Evolutionary conservation across 2,329 filamentous ascomycete species (phyloP), one percentile per base, ranked within the genome.

Genomic region (Harringtonia aguacate): DNA sequence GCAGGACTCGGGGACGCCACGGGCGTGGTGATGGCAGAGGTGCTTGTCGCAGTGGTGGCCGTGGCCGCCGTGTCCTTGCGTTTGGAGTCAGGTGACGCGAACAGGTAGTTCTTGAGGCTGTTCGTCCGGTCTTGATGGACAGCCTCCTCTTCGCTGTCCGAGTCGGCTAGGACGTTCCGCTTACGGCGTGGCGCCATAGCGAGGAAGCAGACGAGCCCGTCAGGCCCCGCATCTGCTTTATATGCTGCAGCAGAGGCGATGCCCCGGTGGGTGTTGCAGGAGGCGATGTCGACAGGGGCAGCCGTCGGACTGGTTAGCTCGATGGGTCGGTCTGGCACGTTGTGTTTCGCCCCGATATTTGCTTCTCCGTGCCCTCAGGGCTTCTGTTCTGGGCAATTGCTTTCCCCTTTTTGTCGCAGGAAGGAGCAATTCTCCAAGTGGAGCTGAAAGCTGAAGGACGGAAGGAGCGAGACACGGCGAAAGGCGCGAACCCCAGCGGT

Each of bases 131-230:
- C 52, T 36, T 59, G 55, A 12, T 54, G 53, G 43, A 51, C 58
- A n/a, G 53, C 36, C 43, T 72, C 67, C 28, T 65, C 61, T 50
- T 73, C 67, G 50, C 75, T 69, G 50, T 73, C 68, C 43, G 72
- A 71, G 36, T 66, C 67, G 49, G 69, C 65, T 48, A 77, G 59
- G 54, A 73, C 61, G 58, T 73, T 77, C 53, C 70, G 72, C 66
- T 69, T 75, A 53, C 71, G 72, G 59, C 77, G 72, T 61, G 73
- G 73, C 55, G 72, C 70, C 75, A 79, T 79, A 51, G 55, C 56
- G 50, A 41, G 18, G 36, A 22, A 37, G 18, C 3, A 34, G 18
- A 34, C 22, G 34, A 13, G 6, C 31, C 22, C 12, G 31, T 8
- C 28, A 27, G 17, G 18, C 18, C 18, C 30, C 24, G 22, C 43